Evolutionary conservation across 257 asterid genomes (phyloP).

Genomic region (Solanum verrucosum): DNA sequence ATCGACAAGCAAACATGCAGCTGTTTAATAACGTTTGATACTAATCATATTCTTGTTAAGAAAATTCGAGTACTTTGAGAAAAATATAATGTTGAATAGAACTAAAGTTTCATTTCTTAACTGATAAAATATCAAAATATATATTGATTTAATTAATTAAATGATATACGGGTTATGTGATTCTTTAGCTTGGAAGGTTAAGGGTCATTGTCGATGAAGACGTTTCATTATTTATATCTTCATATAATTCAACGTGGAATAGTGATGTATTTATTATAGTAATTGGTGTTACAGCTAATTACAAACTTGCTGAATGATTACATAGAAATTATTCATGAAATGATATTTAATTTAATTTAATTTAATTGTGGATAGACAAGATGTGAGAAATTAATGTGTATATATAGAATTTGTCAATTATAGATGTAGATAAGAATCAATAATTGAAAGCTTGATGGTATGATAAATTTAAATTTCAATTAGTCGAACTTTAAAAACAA

Average conservation of each 20-base stretch:
- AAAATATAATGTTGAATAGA: not conserved
- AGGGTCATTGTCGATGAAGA: not conserved
- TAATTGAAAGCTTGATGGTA: not conserved
- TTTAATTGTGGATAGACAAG: not conserved
- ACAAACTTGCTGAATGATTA: not conserved
- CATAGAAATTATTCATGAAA: not conserved
- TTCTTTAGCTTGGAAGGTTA: not conserved
- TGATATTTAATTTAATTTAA: not conserved
- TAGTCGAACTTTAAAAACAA: not conserved
- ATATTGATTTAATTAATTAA: not conserved
- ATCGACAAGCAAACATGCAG: not conserved
- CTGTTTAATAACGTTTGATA: not conserved
- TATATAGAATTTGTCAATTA: not conserved
- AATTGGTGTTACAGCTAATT: not conserved
- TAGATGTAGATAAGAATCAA: not conserved
- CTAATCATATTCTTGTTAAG: not conserved
- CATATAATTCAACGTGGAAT: not conserved
- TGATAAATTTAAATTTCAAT: too few relatives aligned
- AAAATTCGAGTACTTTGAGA: not conserved
- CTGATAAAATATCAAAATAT: not conserved
- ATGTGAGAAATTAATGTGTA: not conserved
- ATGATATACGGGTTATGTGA: not conserved
- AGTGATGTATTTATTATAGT: not conserved
- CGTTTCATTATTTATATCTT: not conserved
- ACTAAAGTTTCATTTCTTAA: not conserved